Conservation (phyloP, 1,139 yeast genomes). For the Dujonia santamariae region DNA sequence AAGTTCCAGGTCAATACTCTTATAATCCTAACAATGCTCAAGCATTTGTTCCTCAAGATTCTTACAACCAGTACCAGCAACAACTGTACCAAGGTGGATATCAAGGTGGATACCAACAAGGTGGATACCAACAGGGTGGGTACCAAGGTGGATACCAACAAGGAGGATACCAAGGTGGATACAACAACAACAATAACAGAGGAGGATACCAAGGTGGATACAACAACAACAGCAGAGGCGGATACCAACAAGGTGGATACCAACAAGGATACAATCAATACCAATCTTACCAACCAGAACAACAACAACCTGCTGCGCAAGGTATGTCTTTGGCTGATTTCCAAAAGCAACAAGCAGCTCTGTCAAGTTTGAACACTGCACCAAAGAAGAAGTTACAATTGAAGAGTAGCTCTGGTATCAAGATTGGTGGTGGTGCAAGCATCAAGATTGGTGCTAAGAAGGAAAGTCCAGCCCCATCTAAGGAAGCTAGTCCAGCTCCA, state of each 20-base stretch:
- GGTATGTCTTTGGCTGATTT: constrained; percentile 89
- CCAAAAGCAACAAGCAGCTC: constrained; percentile 62
- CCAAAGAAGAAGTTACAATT: constrained; percentile 64
- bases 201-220: constrained; percentile 18
- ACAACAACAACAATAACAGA: constrained; percentile 15
- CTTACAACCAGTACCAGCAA: constrained; percentile 23
- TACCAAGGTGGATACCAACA: constrained; percentile 17
- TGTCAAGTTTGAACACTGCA: constrained; percentile 43
- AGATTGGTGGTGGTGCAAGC: constrained; percentile 53
- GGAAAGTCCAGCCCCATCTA: constrained; percentile 12
- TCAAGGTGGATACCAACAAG: constrained; percentile 19
- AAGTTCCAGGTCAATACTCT: constrained; percentile 14
- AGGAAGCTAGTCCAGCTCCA: constrained; percentile 10
- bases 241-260: constrained; percentile 17
- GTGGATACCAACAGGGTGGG: constrained; percentile 17
- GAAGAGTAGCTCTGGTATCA: constrained; percentile 63
- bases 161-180: constrained; percentile 24
- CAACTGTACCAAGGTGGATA: constrained; percentile 20
- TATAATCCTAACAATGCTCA: constrained; percentile 41
- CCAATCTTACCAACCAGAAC: constrained; percentile 16
- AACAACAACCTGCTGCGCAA: constrained; percentile 31
- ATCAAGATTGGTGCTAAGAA: constrained; percentile 39
- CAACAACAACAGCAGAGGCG: constrained; percentile 16
- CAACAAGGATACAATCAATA: constrained; percentile 26
- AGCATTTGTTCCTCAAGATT: constrained; percentile 37